Evolutionary conservation across 2,329 filamentous ascomycete species (phyloP).

Genomic region (Fusarium odoratissimum): DNA sequence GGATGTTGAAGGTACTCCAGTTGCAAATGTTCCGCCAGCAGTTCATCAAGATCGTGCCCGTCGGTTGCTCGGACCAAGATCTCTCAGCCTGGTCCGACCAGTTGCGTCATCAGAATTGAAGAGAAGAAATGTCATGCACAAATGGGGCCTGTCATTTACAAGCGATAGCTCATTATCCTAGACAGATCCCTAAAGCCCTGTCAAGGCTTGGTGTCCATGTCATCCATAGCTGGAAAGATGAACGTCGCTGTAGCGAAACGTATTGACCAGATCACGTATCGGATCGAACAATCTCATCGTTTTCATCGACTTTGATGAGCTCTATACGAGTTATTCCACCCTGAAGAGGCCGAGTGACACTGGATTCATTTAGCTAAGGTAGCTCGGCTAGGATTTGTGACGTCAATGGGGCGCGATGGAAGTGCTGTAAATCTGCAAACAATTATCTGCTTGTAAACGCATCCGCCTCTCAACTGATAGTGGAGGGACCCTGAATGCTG

Average conservation of each 20-base stretch:
- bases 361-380: background rate
- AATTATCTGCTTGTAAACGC: background rate
- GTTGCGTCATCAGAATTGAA: conserved; percentile 16
- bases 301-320: background rate
- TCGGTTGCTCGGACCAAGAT: conserved; percentile 1
- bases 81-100: background rate
- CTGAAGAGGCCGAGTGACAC: background rate
- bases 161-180: conserved; percentile 21
- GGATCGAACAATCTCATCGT: background rate
- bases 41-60: background rate
- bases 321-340: background rate
- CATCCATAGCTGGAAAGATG: background rate
- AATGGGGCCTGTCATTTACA: background rate
- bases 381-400: conserved; percentile 17
- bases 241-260: background rate
- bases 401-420: conserved; percentile 17
- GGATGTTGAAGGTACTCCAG: background rate
- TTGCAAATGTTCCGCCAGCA: background rate
- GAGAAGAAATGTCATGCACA: background rate
- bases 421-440: conserved; percentile 2
- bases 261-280: background rate
- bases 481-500: conserved; percentile 35
- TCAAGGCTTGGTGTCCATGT: conserved; percentile 5
- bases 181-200: conserved; percentile 7
- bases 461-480: background rate